These are phyloP conservation scores for Saitozyma sp. DNA, from an alignment of 768 basidiomycete genomes.

Conservation along the genomic window DNA sequence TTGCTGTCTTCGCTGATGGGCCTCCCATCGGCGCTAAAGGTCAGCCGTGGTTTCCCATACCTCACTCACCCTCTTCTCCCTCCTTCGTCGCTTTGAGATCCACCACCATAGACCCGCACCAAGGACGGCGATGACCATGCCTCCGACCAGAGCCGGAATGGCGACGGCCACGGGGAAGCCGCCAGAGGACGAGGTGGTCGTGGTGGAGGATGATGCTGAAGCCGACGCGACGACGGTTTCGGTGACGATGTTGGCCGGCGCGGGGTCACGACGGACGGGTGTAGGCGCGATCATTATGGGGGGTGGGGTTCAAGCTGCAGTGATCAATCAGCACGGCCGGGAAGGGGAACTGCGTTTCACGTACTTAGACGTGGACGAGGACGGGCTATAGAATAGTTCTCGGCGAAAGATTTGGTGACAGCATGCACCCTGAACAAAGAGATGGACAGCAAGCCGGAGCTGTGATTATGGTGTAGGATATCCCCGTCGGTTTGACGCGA, in stretches of 20 bases:
- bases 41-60: slow-evolving; percentile 7
- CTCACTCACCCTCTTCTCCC: slow-evolving; percentile 27
- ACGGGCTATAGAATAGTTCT: no score
- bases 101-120: slow-evolving; percentile 30
- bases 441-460: no score
- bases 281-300: no score
- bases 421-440: no score
- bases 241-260: slow-evolving; percentile 3
- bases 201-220: background rate
- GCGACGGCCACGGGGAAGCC: slow-evolving; percentile 36
- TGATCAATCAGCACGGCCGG: no score
- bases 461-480: no score
- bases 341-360: no score
- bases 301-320: no score
- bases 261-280: no score
- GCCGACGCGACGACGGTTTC: slow-evolving; percentile 10
- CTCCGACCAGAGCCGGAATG: slow-evolving; percentile 39
- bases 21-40: slow-evolving; percentile 21
- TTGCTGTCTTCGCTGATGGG: slow-evolving; percentile 16
- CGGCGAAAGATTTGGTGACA: no score
- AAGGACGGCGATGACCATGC: slow-evolving; percentile 35
- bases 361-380: no score
- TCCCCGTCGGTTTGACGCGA: no score
- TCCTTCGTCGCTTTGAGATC: slow-evolving; percentile 17
- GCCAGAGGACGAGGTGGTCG: slow-evolving; percentile 1